A percentile compares a stretch with the other conserved stretches of the same genome.
These are phyloP conservation scores for Spergularia azorica DNA, from an alignment of 179 eudicot species.

Conservation along the genomic window DNA sequence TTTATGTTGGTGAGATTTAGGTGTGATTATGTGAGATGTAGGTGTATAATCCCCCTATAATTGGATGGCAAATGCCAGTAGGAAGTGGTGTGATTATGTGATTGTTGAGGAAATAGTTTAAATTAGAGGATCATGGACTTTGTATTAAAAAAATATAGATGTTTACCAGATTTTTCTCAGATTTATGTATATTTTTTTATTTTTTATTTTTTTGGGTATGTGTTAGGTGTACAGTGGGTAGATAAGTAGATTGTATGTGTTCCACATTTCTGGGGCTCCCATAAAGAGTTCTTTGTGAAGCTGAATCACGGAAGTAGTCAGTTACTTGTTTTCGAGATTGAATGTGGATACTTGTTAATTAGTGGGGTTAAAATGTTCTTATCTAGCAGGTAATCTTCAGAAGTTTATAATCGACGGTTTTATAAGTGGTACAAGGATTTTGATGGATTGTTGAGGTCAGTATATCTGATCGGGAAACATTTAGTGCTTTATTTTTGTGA, in stretches of 20 bases:
- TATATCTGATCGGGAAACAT: neutral
- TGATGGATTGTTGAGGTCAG: conserved; percentile 14
- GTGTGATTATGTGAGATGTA: too few species aligned
- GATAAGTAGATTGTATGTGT: neutral
- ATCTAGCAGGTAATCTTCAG: neutral
- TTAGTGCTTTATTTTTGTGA: neutral
- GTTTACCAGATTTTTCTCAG: too few species aligned
- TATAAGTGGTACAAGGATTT: neutral
- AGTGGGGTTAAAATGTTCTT: neutral
- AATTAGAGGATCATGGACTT: neutral
- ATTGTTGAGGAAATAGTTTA: neutral
- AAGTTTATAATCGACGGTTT: neutral
- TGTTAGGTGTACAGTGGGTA: neutral
- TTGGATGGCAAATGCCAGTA: too few species aligned
- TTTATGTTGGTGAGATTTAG: neutral
- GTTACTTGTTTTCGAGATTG: neutral
- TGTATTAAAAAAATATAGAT: too few species aligned
- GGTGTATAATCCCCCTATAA: too few species aligned
- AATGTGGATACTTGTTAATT: neutral
- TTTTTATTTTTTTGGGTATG: too few species aligned
- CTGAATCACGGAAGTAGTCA: neutral
- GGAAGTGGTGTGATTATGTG: neutral
- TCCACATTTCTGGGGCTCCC: too few species aligned
- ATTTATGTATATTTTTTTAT: too few species aligned
- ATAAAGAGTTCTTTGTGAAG: neutral